Conservation (phyloP, 2,329 filamentous ascomycete genomes). For the Bipolaris bicolor region DNA sequence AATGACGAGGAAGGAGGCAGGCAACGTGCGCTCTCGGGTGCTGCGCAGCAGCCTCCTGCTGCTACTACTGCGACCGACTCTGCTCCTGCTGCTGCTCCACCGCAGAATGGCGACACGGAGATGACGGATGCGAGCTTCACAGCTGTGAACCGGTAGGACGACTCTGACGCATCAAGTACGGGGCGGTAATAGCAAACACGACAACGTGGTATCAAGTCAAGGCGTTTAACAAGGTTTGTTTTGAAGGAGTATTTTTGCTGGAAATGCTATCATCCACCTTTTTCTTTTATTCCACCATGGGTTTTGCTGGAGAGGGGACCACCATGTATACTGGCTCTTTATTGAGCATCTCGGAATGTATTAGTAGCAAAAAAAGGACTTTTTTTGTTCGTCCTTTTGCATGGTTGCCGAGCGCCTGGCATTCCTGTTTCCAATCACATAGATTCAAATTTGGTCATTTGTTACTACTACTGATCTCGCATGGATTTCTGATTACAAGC, state of each 20-base stretch:
- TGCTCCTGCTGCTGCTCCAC: slow-evolving; percentile 11
- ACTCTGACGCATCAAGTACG: not conserved
- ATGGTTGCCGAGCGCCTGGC: not conserved
- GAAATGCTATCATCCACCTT: not conserved
- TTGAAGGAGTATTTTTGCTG: not conserved
- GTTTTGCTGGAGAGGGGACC: not conserved
- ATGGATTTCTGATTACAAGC: not conserved
- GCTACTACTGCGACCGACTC: slow-evolving; percentile 25
- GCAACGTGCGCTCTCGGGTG: slow-evolving; percentile 38
- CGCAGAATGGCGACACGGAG: slow-evolving; percentile 50
- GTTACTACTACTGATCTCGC: not conserved
- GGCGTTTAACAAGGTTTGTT: slow-evolving; percentile 10
- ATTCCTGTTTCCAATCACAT: not conserved
- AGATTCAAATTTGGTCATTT: not conserved
- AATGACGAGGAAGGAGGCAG: slow-evolving; percentile 33
- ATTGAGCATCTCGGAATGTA: slow-evolving; percentile 3
- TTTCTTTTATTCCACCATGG: not conserved
- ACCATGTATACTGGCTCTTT: not conserved
- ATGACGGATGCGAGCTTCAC: slow-evolving; percentile 51
- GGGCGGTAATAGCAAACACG: not conserved
- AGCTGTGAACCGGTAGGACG: slow-evolving; percentile 44
- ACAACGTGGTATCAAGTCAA: slow-evolving; percentile 9
- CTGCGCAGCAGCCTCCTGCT: slow-evolving; percentile 22
- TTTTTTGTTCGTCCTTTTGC: not conserved
- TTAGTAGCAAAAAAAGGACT: slow-evolving; percentile 5